These are phyloP conservation scores for Hymenoscyphus linearis DNA, from an alignment of 2,329 filamentous ascomycete species.

Conservation along the genomic window DNA sequence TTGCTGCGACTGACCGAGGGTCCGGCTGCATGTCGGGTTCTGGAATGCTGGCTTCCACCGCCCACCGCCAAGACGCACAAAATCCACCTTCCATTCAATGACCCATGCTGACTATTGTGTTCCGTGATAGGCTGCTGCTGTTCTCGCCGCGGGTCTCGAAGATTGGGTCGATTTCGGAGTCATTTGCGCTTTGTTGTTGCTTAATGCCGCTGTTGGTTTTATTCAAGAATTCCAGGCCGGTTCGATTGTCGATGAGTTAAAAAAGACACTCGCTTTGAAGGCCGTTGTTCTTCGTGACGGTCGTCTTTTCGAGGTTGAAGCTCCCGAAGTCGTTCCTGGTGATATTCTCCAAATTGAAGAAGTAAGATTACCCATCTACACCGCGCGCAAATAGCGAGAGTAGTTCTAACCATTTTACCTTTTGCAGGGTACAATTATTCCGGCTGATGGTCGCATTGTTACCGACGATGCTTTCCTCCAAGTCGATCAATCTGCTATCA, in stretches of 20 bases:
- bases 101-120: conserved; percentile 14
- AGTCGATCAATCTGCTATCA: conserved; percentile 88
- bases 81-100: background rate
- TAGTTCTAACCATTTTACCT: background rate
- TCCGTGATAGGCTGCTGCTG: conserved; percentile 50
- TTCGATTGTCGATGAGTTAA: conserved; percentile 84
- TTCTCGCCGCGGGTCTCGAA: conserved; percentile 76
- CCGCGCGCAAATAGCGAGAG: background rate
- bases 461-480: conserved; percentile 81
- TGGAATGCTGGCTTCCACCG: conserved; percentile 8
- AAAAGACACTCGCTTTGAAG: conserved; percentile 85
- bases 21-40: conserved; percentile 2
- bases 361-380: conserved; percentile 32
- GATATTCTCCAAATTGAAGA: conserved; percentile 89
- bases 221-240: conserved; percentile 86
- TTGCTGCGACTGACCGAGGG: conserved; percentile 4
- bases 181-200: conserved; percentile 74
- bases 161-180: conserved; percentile 95
- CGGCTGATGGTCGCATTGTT: conserved; percentile 80
- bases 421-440: conserved; percentile 71
- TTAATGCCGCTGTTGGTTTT: conserved; percentile 84
- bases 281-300: conserved; percentile 82
- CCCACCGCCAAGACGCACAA: conserved; percentile 7
- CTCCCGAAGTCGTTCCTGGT: conserved; percentile 78
- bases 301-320: conserved; percentile 71